Evolutionary conservation across 129 eudicot genomes (phyloP).

Genomic region (Glebionis coronaria): DNA sequence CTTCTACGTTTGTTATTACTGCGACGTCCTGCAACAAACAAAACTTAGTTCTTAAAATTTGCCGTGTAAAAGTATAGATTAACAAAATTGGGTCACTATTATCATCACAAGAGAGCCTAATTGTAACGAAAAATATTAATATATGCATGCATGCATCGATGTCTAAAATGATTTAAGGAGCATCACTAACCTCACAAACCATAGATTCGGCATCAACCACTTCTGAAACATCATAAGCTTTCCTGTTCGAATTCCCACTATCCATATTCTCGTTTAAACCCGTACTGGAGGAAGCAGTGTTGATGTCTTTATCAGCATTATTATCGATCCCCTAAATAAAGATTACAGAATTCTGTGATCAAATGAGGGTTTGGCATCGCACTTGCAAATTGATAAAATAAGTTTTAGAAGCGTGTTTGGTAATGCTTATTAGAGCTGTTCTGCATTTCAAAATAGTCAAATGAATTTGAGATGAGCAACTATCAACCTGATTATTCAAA

Average conservation of each 20-base stretch:
- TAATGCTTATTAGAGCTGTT: too few relatives aligned
- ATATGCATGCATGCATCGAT: neutral
- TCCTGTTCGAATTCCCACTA: constrained; percentile 16
- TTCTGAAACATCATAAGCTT: constrained; percentile 15
- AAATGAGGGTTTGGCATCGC: too few relatives aligned
- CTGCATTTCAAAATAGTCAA: too few relatives aligned
- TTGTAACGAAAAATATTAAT: neutral
- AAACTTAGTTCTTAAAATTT: neutral
- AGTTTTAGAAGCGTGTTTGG: too few relatives aligned
- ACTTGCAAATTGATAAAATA: too few relatives aligned
- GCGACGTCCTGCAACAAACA: constrained; percentile 25
- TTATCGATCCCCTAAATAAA: constrained; percentile 36
- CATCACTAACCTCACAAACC: constrained; percentile 51
- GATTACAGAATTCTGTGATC: neutral
- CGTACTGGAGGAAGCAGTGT: neutral
- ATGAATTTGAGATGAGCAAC: too few relatives aligned
- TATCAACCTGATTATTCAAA: too few relatives aligned
- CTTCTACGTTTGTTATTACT: constrained; percentile 18
- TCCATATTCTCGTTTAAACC: constrained; percentile 11
- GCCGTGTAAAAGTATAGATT: neutral
- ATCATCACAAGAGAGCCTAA: neutral
- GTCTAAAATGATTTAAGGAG: neutral
- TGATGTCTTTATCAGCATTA: constrained; percentile 17
- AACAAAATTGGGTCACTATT: too few relatives aligned
- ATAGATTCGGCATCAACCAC: constrained; percentile 28